Percentiles rank a stretch among this genome's conserved stretches.
These are phyloP conservation scores for Xylogone sp. DNA, from an alignment of 2,329 filamentous ascomycete genomes.

Conservation along the genomic window DNA sequence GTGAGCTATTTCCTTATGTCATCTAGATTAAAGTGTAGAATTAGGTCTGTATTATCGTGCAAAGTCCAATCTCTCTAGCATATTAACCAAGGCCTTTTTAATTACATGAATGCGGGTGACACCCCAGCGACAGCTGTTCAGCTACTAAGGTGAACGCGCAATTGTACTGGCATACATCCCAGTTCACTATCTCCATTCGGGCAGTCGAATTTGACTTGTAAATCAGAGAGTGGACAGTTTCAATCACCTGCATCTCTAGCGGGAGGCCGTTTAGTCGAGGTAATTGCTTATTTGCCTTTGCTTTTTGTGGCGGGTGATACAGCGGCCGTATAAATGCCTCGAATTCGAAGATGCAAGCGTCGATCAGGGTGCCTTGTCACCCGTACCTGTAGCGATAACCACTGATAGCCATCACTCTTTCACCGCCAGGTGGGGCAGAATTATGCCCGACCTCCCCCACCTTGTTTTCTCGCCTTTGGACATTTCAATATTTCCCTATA, in stretches of 20 bases:
- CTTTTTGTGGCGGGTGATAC: neutral
- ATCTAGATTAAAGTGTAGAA: neutral
- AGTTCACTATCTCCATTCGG: neutral
- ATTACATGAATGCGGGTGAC: too few relatives aligned
- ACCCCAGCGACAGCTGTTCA: neutral
- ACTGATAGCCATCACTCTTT: conserved; percentile 4
- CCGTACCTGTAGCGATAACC: too few relatives aligned
- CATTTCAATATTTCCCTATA: neutral
- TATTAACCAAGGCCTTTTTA: neutral
- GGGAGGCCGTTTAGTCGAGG: neutral
- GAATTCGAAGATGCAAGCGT: neutral
- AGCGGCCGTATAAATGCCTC: neutral
- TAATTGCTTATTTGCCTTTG: neutral
- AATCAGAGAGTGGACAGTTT: neutral
- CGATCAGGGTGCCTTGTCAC: neutral
- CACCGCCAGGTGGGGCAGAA: neutral
- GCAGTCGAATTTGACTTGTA: neutral
- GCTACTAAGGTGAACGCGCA: neutral
- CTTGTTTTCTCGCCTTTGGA: neutral
- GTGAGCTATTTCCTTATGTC: neutral
- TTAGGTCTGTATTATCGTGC: neutral
- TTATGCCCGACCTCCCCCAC: neutral
- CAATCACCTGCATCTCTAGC: neutral
- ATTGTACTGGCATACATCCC: neutral
- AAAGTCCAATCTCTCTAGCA: neutral